Evolutionary conservation across 345 rosid species (phyloP), one percentile per base, ranked within the genome.

Genomic region (Stellera chamaejasme): DNA sequence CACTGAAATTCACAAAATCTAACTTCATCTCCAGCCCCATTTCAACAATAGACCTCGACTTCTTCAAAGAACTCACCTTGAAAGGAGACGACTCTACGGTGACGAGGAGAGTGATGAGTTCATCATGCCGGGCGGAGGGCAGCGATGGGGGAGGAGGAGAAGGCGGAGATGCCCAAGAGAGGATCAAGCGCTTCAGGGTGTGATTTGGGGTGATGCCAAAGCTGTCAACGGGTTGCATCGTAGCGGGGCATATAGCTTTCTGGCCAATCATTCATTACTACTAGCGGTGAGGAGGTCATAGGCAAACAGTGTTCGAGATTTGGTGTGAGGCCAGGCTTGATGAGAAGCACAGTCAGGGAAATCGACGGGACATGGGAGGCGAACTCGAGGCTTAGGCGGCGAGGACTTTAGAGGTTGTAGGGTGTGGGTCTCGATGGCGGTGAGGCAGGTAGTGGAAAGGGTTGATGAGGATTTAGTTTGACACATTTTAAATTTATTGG

Each of bases 161-260:
- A 9, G 48, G 12, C 23, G 23, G 23, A 19, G 23, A 19, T 19
- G 23, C 23, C 74, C 74, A 73, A 0, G 74, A 28, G 14, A 41
- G 53, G 13, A 73, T 73, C 61, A 73, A 74, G 27, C 74, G 59
- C 39, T 62, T 63, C 66, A 73, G 74, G 28, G 68, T 66, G 69
- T 55, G 68, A 50, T 69, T 73, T 1, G 78, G 77, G 8, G 74
- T 73, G 57, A 66, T 10, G 14, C 43, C 60, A 19, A 69, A 63
- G 55, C 32, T 45, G 44, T 45, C 56, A 14, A 73, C 1, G 12
- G 47, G 9, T 46, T 69, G 78, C 78, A 73, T 69, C 42, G 76
- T 71, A 23, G 75, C 64, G 2, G 85, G 85, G 64, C 85, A 80
- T 0, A 65, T 60, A 27, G 43, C 49, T 45, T 74, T 75, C 42